These are phyloP conservation scores for Tricholoma flavovirens DNA, from an alignment of 768 basidiomycete genomes.

Conservation along the genomic window DNA sequence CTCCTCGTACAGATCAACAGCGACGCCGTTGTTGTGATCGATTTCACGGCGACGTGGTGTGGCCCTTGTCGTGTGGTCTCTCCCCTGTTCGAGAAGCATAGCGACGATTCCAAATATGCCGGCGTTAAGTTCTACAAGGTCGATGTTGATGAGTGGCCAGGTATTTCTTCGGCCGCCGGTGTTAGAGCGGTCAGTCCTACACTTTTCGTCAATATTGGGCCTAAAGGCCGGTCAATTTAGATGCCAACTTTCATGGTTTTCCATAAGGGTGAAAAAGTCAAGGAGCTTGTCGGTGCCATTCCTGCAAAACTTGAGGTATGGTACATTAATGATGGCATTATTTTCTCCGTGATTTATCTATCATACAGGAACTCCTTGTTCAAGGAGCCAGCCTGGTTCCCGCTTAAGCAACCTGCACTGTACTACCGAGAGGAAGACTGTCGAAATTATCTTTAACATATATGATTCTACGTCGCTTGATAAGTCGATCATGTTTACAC, in stretches of 20 bases:
- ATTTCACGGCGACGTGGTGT: slow-evolving; percentile 80
- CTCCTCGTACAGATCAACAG: slow-evolving; percentile 34
- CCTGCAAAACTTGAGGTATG: slow-evolving; percentile 25
- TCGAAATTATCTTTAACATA: background rate
- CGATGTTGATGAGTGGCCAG: slow-evolving; percentile 55
- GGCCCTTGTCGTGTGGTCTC: slow-evolving; percentile 65
- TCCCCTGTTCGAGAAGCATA: slow-evolving; percentile 58
- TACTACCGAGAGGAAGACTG: background rate
- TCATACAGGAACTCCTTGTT: background rate
- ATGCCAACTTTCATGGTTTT: slow-evolving; percentile 32
- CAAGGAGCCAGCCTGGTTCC: background rate
- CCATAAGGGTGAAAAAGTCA: slow-evolving; percentile 21
- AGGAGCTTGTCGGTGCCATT: slow-evolving; percentile 35
- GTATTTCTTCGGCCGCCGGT: slow-evolving; percentile 52
- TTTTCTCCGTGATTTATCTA: background rate
- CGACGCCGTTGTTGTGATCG: slow-evolving; percentile 46
- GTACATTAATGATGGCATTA: background rate
- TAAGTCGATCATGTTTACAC: background rate
- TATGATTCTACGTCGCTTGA: background rate
- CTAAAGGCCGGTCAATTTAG: slow-evolving; percentile 12
- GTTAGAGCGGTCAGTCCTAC: slow-evolving; percentile 50
- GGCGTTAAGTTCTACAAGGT: slow-evolving; percentile 65
- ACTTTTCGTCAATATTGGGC: background rate
- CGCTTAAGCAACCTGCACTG: background rate
- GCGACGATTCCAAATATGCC: slow-evolving; percentile 23